phyloP scores from a whole-genome alignment of 805 yeast species.

The Wickerhamomyces kurtzmanii region DNA sequence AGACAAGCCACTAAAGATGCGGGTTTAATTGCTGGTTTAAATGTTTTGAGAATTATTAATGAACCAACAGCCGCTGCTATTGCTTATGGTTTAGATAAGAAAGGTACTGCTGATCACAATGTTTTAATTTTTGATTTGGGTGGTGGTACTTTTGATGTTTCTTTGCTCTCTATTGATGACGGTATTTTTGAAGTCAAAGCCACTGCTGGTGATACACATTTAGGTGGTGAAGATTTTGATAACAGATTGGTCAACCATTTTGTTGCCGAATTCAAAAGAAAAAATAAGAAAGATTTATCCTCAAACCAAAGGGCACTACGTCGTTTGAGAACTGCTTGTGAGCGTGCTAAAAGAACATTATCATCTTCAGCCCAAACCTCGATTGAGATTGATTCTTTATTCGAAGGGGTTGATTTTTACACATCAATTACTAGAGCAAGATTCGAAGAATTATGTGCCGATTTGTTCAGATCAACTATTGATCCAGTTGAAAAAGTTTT shows the following conservation, averaged over 20 bases:
- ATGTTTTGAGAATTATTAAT: slow-evolving; percentile 89
- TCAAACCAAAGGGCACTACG: slow-evolving; percentile 94
- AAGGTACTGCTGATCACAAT: slow-evolving; percentile 68
- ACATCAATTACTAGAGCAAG: slow-evolving; percentile 97
- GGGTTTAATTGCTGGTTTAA: slow-evolving; percentile 92
- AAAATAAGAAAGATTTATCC: slow-evolving; percentile 91
- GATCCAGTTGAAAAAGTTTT: slow-evolving; percentile 97
- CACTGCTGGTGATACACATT: slow-evolving; percentile 73
- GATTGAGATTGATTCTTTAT: slow-evolving; percentile 91
- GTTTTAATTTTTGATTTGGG: slow-evolving; percentile 93
- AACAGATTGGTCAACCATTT: slow-evolving; percentile 92
- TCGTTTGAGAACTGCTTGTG: slow-evolving; percentile 98
- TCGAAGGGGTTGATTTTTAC: slow-evolving; percentile 96
- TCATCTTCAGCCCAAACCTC: slow-evolving; percentile 97
- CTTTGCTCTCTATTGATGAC: slow-evolving; percentile 85
- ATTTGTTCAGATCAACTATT: slow-evolving; percentile 87
- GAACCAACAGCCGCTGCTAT: slow-evolving; percentile 98
- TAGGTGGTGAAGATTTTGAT: slow-evolving; percentile 99
- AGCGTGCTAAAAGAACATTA: slow-evolving; percentile 97
- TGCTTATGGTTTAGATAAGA: slow-evolving; percentile 84
- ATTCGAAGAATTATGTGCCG: slow-evolving; percentile 96
- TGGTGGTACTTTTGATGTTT: slow-evolving; percentile 99
- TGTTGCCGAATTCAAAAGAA: slow-evolving; percentile 93
- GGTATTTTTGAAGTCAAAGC: slow-evolving; percentile 97
- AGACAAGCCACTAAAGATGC: slow-evolving; percentile 98